Evolutionary conservation across 2,329 filamentous ascomycete species (phyloP).

Genomic region (Fusarium haematococcum): DNA sequence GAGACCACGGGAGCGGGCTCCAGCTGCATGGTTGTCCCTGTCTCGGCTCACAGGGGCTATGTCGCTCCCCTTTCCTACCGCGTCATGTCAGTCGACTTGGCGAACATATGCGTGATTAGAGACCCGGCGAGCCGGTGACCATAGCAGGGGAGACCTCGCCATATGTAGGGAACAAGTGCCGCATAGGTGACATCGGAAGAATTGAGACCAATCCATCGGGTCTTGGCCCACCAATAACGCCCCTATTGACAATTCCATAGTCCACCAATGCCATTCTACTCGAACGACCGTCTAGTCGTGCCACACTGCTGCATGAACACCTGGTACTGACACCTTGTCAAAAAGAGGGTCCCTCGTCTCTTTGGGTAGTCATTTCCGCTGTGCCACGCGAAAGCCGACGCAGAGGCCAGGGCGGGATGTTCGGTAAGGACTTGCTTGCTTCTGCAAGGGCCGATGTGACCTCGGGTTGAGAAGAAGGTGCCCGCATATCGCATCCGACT

Average conservation of each 20-base stretch:
- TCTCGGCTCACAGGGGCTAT: neutral
- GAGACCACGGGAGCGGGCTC: neutral
- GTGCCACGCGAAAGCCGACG: neutral
- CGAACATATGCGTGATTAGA: neutral
- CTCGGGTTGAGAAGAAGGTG: neutral
- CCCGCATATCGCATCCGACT: neutral
- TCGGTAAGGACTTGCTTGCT: neutral
- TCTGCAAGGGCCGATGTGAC: neutral
- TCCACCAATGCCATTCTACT: neutral
- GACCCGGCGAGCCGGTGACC: neutral
- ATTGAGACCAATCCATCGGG: neutral
- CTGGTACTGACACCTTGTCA: neutral
- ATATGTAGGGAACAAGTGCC: neutral
- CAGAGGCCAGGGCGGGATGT: slow-evolving; percentile 4
- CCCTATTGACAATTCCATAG: neutral
- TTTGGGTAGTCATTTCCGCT: slow-evolving; percentile 1
- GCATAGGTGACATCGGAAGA: neutral
- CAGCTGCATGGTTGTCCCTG: neutral
- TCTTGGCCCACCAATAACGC: neutral
- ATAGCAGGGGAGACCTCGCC: neutral
- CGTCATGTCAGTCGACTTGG: neutral
- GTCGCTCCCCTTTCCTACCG: neutral
- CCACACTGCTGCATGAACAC: slow-evolving; percentile 8
- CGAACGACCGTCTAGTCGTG: neutral
- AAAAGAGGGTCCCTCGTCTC: neutral